Evolutionary conservation across 1,284 basidiomycete species (phyloP).

Genomic region (Rhodotorula glutinis): DNA sequence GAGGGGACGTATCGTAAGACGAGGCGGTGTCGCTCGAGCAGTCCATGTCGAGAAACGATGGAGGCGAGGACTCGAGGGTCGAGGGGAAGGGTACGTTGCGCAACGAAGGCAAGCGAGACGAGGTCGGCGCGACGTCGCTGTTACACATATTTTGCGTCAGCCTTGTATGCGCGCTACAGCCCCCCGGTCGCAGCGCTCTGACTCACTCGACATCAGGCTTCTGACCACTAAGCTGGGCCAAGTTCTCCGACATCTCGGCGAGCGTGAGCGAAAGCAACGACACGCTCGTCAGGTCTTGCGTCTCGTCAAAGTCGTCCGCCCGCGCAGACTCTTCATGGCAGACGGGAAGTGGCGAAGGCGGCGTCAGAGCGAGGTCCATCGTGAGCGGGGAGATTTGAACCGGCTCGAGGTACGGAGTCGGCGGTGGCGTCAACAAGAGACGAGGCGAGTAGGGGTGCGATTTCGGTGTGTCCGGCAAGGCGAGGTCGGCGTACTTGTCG

Average conservation of each 20-base stretch:
- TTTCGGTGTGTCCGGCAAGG: background rate
- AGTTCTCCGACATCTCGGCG: background rate
- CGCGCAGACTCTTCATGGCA: too few relatives aligned
- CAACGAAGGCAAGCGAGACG: too few relatives aligned
- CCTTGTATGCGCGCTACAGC: too few relatives aligned
- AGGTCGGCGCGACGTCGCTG: too few relatives aligned
- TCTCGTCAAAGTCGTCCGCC: background rate
- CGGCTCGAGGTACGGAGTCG: slow-evolving; percentile 7
- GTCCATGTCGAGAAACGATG: background rate
- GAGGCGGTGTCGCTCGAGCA: background rate
- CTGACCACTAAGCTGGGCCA: background rate
- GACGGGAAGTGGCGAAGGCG: background rate
- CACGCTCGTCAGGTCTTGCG: background rate
- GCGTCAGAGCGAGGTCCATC: background rate
- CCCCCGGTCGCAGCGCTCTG: too few relatives aligned
- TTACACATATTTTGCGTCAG: too few relatives aligned
- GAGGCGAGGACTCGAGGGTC: background rate
- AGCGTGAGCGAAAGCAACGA: slow-evolving; percentile 3
- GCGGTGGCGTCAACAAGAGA: slow-evolving; percentile 4
- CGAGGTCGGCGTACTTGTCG: background rate
- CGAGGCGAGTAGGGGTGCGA: background rate
- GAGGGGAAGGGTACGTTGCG: too few relatives aligned
- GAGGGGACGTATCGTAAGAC: background rate
- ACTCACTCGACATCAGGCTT: too few relatives aligned
- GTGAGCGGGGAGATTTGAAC: background rate